Base-by-base conservation (phyloP, 108 stramenopile species). In the Mediolabrus comicus region DNA sequence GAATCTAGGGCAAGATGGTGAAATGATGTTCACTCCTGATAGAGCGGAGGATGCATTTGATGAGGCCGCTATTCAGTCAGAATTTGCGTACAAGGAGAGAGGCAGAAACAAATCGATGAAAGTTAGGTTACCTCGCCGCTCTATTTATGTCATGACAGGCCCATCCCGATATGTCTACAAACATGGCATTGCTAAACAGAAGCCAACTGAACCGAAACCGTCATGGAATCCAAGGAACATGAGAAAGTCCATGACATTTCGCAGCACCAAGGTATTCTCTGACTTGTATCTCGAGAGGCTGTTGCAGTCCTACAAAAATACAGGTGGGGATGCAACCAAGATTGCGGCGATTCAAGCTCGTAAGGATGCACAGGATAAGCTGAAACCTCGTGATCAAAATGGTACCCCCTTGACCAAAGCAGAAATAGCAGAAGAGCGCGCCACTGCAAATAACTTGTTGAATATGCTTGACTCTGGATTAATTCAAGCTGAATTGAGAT, bases 181-280 rank as follows among this genome's bases (percentile, higher is more conserved):
- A 17, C 56, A 57, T 17, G 56, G 56, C 9, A 31, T 57, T 4
- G 31, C 30, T 5, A 24, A 57, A 19, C 56, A 57, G 30, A 57
- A 11, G 8, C 56, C 34, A 33, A 35, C 7, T 17, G 0, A 6
- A 12, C 8, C 56, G 24, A 17, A 17, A 7, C 46, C 46, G 8
- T 49, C 46, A 16, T 57, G 56, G 56, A 57, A 57, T 35, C 5
- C 26, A 10, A 17, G 4, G 33, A 57, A 57, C 9, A 32, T 57
- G 31, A 24, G 56, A 24, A 57, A 57, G 34, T 57, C 56, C 6
- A 17, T 57, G 55, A 56, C 56, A 17, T 57, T 57, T 35, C 56
- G 56, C 13, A 35, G 33, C 14, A 31, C 56, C 27, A 57, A 57
- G 8, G 56, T 57, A 14, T 57, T 57, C 24, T 57, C 56, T 17